Base-by-base conservation (phyloP, 768 basidiomycete genomes). In the Hygrocybe punicea region DNA sequence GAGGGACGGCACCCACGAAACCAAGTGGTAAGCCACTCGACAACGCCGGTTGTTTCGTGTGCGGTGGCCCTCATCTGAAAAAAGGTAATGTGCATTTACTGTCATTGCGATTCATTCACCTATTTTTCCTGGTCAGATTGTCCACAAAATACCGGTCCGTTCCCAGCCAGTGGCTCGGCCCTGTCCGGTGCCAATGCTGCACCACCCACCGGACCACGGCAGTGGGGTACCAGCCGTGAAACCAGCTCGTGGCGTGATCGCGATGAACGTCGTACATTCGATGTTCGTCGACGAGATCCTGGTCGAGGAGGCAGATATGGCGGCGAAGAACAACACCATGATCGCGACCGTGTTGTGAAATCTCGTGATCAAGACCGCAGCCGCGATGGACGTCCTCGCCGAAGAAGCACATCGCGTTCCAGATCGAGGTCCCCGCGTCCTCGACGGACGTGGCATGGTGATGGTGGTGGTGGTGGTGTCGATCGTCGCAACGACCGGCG, bases 1-100 rank as follows among this genome's bases (percentile, higher is more conserved):
- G 87, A 25, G 87, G 84, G 6, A 65, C 65, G 4, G 81, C 75
- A 1, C 67, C 82, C 23, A 75, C 81, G 49, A 84, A 81, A 65
- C 67, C 77, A 39, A 85, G 84, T 33, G 85, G 85, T 6, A 79
- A 73, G 50, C 75, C 78, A 21, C 73, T 74, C 1, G 81, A 85
- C 45, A 77, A 73, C 1, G 84, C 80, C 1, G 93, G 91, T 0
- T 99, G 97, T 69, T 99, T 96, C 77, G 69, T 84, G 35, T 99
- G 97, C 68, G 96, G 96, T 6, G 95, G 95, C 0, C 89, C 91
- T 6, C 96, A 98, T 77, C 74, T 96, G 34, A 93, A 92, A 70
- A 91, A 89, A 80, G 93, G 93, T 90, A 29, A 59, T 21, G 67
- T 58, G 40, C 17, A 6, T 19, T 19, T 57, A 42, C 56, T 59